Evolutionary conservation across 2,329 filamentous ascomycete genomes (phyloP).

Genomic region (Fulvia fulva): DNA sequence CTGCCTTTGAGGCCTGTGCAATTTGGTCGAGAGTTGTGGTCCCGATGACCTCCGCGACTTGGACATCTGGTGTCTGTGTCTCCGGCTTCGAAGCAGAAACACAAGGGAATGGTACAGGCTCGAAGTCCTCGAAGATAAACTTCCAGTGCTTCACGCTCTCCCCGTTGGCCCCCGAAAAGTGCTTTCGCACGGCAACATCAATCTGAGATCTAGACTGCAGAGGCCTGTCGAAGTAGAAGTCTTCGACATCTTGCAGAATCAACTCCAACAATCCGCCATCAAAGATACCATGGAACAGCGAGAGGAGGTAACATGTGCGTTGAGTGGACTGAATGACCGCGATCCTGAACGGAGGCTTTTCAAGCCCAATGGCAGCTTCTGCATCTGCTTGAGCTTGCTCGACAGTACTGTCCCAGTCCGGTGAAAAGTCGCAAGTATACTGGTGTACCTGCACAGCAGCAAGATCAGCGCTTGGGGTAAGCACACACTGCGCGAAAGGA

Average conservation of each 20-base stretch:
- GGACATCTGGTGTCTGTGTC: neutral
- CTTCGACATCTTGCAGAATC: slow-evolving; percentile 8
- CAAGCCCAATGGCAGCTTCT: slow-evolving; percentile 8
- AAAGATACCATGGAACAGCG: slow-evolving; percentile 15
- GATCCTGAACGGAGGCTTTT: slow-evolving; percentile 3
- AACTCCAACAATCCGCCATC: slow-evolving; percentile 16
- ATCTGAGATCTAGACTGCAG: slow-evolving; percentile 2
- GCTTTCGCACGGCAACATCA: slow-evolving; percentile 4
- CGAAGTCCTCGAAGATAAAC: slow-evolving; percentile 2
- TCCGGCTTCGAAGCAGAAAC: slow-evolving; percentile 5
- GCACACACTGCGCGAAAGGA: slow-evolving; percentile 13
- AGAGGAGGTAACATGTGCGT: slow-evolving; percentile 4
- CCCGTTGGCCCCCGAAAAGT: slow-evolving; percentile 4
- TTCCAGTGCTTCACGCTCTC: slow-evolving; percentile 7
- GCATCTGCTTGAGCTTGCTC: neutral
- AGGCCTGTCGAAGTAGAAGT: neutral
- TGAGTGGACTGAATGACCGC: slow-evolving; percentile 2
- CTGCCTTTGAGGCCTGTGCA: neutral
- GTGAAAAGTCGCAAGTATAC: neutral
- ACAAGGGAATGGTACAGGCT: slow-evolving; percentile 7
- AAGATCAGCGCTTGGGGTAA: neutral
- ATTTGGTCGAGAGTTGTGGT: slow-evolving; percentile 2
- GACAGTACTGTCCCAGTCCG: slow-evolving; percentile 1
- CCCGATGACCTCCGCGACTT: slow-evolving; percentile 8
- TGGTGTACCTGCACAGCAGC: neutral